Evolutionary conservation across 2,329 filamentous ascomycete genomes (phyloP), one percentile per base, ranked within the genome.

Genomic region (Fusarium pseudograminearum): DNA sequence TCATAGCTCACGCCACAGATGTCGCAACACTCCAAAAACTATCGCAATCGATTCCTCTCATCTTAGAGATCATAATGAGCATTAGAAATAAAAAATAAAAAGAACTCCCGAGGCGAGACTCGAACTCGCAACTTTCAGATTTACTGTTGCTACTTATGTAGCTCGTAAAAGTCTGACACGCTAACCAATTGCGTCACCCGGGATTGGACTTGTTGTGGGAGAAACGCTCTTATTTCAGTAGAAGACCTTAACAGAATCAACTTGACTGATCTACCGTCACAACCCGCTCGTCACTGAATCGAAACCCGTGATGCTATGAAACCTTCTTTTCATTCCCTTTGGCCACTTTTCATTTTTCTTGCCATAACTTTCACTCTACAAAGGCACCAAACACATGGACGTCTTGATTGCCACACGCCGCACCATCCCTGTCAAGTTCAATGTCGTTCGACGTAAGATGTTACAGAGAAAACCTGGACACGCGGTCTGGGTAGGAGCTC

Each of bases 101-200:
- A 2, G 3, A 24, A 34, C 61, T 30, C 53, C 60, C 6, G 24
- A n/a, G 12, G 1, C 1, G 61, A 1, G 52, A 65, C 52, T 65
- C 30, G 60, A 65, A 65, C 61, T 0, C 61, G 0, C 0, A 65
- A 58, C 61, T 65, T 65, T 65, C 52, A 65, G 61, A 65, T 65
- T 62, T 44, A 64, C 45, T 7, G 4, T 20, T 20, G 18, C 36
- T 9, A 34, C 3, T 34, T 34, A 15, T 16, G 33, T 24, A 8
- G 15, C 22, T 24, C 26, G 31, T 65, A 65, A 65, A 65, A 65
- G 61, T 65, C 61, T 65, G 52, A 65, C 61, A 65, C 61, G 60
- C 61, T 65, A 65, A 65, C 60, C 61, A 65, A 65, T 65, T 65
- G 61, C 61, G 61, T 65, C 61, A 65, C n/a, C n/a, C 44, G 11